Evolutionary conservation across 2,329 filamentous ascomycete genomes (phyloP).

Genomic region (Westerdykella sp.): DNA sequence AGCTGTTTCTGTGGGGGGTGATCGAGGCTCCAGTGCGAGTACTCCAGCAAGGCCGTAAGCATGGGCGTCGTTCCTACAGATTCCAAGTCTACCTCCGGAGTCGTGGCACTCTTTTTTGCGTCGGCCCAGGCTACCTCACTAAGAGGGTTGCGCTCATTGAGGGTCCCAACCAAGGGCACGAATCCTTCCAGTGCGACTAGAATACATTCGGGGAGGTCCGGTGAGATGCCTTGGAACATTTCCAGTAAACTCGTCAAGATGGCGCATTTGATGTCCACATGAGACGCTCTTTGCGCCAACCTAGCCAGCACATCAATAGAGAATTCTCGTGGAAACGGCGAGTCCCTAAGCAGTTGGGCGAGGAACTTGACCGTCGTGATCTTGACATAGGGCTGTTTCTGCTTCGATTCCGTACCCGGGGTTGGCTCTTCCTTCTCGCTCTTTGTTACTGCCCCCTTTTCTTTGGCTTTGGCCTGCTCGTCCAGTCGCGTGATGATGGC

Average conservation of each 20-base stretch:
- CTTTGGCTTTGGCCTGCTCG: slow-evolving; percentile 13
- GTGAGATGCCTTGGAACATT: slow-evolving; percentile 13
- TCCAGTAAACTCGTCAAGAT: slow-evolving; percentile 30
- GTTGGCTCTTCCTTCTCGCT: background rate
- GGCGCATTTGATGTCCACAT: slow-evolving; percentile 35
- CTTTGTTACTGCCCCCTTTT: slow-evolving; percentile 1
- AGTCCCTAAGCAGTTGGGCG: slow-evolving; percentile 33
- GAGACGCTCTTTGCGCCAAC: slow-evolving; percentile 25
- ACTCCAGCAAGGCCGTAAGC: slow-evolving; percentile 8
- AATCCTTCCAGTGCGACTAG: slow-evolving; percentile 20
- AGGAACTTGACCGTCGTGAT: slow-evolving; percentile 41
- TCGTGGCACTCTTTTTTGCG: slow-evolving; percentile 9
- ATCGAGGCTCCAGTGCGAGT: background rate
- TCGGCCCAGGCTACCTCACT: slow-evolving; percentile 28
- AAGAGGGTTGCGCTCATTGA: slow-evolving; percentile 31
- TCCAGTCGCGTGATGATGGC: slow-evolving; percentile 26
- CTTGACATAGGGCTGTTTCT: slow-evolving; percentile 26
- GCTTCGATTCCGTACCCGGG: background rate
- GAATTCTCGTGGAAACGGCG: slow-evolving; percentile 23
- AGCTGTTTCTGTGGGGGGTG: slow-evolving; percentile 4
- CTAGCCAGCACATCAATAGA: slow-evolving; percentile 26
- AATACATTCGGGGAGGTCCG: slow-evolving; percentile 9
- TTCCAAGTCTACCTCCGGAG: background rate
- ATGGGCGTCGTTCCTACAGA: slow-evolving; percentile 1
- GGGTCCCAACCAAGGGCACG: slow-evolving; percentile 29